Base-by-base conservation (phyloP, 1,284 basidiomycete species). In the Rhodotorula sp. region DNA sequence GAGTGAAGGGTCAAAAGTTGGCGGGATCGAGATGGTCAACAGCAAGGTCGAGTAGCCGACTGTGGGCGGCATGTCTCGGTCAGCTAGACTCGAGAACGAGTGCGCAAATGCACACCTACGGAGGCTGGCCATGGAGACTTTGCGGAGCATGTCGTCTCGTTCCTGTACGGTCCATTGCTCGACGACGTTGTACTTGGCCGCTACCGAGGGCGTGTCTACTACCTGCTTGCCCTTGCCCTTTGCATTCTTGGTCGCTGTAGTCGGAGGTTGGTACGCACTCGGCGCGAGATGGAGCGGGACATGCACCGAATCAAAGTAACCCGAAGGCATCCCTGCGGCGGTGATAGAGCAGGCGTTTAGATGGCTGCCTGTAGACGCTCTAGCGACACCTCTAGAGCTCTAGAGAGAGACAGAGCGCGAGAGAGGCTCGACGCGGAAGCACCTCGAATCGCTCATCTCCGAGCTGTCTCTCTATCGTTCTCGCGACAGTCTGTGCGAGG, bases 11-110 rank as follows among this genome's bases (percentile, higher is more conserved):
- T 76, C 69, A 15, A 68, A 64, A 5, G 66, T 69, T 6, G 72
- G 21, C 5, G 67, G 70, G 49, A 76, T 69, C 31, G 58, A 60
- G 43, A 76, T 38, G 64, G 57, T 71, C 28, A 75, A 67, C 31
- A 74, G 38, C 31, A 76, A 21, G n/a, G 75, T 76, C 61, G 75
- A 76, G 71, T 76, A 76, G 43, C 75, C 75, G 43, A 76, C 74
- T 76, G 14, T 45, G 2, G 0, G 16, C 4, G 3, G 1, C 38
- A 14, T 43, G 38, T 43, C 34, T 34, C 34, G 34, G 34, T 34
- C 34, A 34, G 34, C 34, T 34, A 34, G 34, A 34, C 34, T 34
- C 34, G 1, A 8, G 34, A 34, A 34, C 34, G 34, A 8, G 34
- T 34, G 8, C 34, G 34, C 7, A 8, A 6, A 6, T 43, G 38